Evolutionary conservation across 768 basidiomycete genomes (phyloP), one percentile per base, ranked within the genome.

Genomic region (Flagelloscypha sp.): DNA sequence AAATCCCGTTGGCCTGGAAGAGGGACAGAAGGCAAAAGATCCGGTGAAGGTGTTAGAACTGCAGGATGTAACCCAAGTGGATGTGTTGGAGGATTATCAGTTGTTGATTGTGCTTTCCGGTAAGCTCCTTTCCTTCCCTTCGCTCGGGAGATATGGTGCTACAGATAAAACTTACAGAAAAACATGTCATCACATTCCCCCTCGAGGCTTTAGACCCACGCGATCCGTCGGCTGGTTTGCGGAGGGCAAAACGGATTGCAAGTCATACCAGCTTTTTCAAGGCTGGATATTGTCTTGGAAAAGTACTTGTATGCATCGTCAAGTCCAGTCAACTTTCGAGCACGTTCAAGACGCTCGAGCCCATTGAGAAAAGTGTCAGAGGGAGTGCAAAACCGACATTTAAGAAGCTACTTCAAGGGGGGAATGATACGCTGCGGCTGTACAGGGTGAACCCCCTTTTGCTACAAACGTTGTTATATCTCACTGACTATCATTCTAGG

Each of bases 191-290:
- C 32, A 95, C 94, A 1, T 97, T 95, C 65, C 92, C 92, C 0
- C 66, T 99, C 10, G 95, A 99, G 16, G 83, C 88, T 5, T 66
- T 99, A 27, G 88, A 95, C 48, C 80, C 83, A 2, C 74, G 76
- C 48, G 95, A 99, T 50, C 90, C 94, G 0, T 74, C 83, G 57
- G 81, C 86, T 2, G 92, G 92, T 1, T 61, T 95, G 40, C 95
- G 90, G 59, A 79, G 93, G 8, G 93, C 89, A 2, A 95, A 95
- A 59, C 76, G 89, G 38, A 90, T 98, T 50, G 87, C 94, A 0
- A 84, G 89, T 0, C 93, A 97, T 56, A 98, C 92, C 0, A 84
- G 89, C 2, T 98, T 98, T 64, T 98, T 99, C 75, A 98, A 98
- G 59, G 84, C 88, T 7, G 95, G 95, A 0, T 74, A 82, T 28